Evolutionary conservation across 2,329 filamentous ascomycete species (phyloP).

Genomic region (Pseudodiploospora longispora): DNA sequence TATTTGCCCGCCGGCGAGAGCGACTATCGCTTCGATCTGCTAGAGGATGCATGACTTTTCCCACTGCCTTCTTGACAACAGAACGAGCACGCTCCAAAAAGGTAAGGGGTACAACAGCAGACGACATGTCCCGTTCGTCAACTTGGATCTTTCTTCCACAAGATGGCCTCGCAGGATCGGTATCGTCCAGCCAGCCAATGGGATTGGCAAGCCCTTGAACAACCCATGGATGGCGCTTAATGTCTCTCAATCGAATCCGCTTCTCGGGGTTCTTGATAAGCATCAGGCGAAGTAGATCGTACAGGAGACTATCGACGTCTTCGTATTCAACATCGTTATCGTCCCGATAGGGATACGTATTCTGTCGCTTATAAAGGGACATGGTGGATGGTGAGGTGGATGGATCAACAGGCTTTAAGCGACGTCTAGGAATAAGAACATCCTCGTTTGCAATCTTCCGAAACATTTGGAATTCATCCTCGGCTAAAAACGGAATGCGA

Average conservation of each 20-base stretch:
- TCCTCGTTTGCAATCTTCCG: constrained; percentile 84
- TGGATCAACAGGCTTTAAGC: constrained; percentile 68
- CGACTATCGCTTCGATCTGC: constrained; percentile 48
- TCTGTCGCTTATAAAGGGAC: constrained; percentile 49
- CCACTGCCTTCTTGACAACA: constrained; percentile 60
- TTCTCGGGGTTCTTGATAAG: constrained; percentile 83
- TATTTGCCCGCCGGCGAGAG: constrained; percentile 48
- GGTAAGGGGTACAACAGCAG: constrained; percentile 81
- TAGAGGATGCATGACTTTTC: constrained; percentile 55
- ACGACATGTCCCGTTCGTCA: constrained; percentile 80
- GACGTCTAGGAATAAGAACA: constrained; percentile 76
- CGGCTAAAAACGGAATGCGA: constrained; percentile 84
- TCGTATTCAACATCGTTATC: constrained; percentile 79
- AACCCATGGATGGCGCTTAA: constrained; percentile 93
- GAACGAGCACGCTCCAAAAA: constrained; percentile 79
- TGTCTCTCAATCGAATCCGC: constrained; percentile 81
- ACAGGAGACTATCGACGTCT: constrained; percentile 69
- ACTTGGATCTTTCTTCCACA: constrained; percentile 85
- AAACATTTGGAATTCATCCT: constrained; percentile 89
- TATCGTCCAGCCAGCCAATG: constrained; percentile 83
- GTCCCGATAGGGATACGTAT: constrained; percentile 60
- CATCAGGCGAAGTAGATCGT: constrained; percentile 71
- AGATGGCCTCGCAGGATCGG: constrained; percentile 71
- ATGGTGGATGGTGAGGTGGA: constrained; percentile 47
- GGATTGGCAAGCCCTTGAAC: constrained; percentile 68